Conservation (phyloP, 805 yeast species). For the Candida nemodendra region DNA sequence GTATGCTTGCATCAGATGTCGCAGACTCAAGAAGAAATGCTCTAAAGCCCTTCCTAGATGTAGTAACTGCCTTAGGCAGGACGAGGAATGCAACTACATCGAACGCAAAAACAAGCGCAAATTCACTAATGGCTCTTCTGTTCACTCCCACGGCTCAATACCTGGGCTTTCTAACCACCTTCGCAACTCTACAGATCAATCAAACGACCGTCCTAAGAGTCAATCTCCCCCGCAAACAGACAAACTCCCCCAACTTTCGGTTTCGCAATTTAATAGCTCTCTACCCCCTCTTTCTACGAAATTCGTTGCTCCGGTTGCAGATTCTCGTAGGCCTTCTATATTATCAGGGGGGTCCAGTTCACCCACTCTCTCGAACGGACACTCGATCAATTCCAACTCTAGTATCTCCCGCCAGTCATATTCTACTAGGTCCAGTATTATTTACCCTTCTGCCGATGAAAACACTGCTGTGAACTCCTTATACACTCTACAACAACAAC, state of each 20-base stretch:
- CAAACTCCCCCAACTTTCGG: background rate
- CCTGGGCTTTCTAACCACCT: background rate
- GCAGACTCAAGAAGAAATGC: constrained; percentile 50
- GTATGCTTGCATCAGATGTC: constrained; percentile 45
- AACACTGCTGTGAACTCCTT: constrained; percentile 14
- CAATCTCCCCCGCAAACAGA: background rate
- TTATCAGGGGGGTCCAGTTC: background rate
- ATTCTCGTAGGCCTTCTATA: background rate
- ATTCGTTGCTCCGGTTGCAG: background rate
- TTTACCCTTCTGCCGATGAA: constrained; percentile 13
- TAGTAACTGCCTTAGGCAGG: constrained; percentile 39
- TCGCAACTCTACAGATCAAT: background rate
- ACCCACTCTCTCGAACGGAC: background rate
- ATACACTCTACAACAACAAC: constrained; percentile 16
- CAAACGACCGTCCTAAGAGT: constrained; percentile 2
- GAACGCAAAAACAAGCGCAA: constrained; percentile 34
- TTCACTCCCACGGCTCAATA: background rate
- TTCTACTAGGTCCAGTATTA: background rate
- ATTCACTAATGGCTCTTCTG: background rate
- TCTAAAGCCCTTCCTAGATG: constrained; percentile 45
- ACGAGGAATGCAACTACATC: constrained; percentile 41
- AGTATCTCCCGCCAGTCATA: constrained; percentile 2
- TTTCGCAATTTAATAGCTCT: background rate
- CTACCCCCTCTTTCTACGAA: background rate
- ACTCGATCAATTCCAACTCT: background rate